Evolutionary conservation across 2,329 filamentous ascomycete genomes (phyloP), one percentile per base, ranked within the genome.

Genomic region (Alternaria ethzedia): DNA sequence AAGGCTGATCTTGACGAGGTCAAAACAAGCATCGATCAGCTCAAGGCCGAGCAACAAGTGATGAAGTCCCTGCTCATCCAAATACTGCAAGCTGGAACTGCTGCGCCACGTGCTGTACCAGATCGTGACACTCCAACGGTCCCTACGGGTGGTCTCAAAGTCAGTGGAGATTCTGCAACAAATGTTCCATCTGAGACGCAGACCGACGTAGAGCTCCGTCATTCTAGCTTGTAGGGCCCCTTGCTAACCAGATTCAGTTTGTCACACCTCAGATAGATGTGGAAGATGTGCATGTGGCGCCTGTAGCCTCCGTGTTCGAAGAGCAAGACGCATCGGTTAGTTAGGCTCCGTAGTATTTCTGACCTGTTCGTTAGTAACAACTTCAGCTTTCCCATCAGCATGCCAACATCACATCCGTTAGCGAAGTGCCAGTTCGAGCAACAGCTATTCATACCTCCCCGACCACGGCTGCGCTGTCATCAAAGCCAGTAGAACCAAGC

Each of bases 41-140:
- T 28, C 26, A 28, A 28, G 26, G 2, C 26, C 2, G 26, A 28
- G 26, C 26, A 28, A 12, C 26, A 28, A 2, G 26, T 2, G 26
- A 28, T 28, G 2, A 28, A 25, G 32, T 36, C 32, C 32, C 10
- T 36, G 15, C 32, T 36, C 3, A 36, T 4, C 4, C 32, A n/a
- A n/a, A 0, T n/a, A 1, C 32, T 36, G 32, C 32, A 36, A n/a
- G 8, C 1, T 2, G 7, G 32, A 0, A 0, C 32, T 5, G 2
- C 32, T 10, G 8, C 32, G 32, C 32, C 9, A 0, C 32, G 0
- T n/a, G 32, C 32, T n/a, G 32, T 0, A 36, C 15, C 32, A 36
- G 15, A 36, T 36, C 15, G 3, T 0, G 32, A 5, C 9, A 8
- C 32, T 36, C 7, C 15, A 36, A 36, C 32, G 32, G 30, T 30